Evolutionary conservation across 768 basidiomycete species (phyloP).

Genomic region (Kwoniella sp.): DNA sequence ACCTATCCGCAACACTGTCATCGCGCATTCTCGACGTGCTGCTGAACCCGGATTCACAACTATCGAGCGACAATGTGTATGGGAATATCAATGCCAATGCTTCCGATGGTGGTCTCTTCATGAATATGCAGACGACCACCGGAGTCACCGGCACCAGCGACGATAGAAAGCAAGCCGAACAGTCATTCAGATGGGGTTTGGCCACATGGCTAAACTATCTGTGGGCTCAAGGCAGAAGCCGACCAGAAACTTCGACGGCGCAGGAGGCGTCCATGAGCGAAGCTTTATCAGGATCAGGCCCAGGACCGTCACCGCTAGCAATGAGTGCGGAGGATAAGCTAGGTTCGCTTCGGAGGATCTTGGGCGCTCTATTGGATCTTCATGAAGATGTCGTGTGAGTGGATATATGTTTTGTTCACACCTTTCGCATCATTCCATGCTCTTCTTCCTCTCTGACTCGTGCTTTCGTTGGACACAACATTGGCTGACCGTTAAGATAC

Average conservation of each 20-base stretch:
- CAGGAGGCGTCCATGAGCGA: too few relatives aligned
- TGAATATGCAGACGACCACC: too few relatives aligned
- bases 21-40: slow-evolving; percentile 28
- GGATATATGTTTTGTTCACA: too few relatives aligned
- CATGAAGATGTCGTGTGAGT: slow-evolving; percentile 27
- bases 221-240: slow-evolving; percentile 10
- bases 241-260: too few relatives aligned
- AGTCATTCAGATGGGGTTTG: slow-evolving; percentile 24
- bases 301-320: too few relatives aligned
- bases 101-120: too few relatives aligned
- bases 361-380: slow-evolving; percentile 13
- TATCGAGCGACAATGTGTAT: neutral
- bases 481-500: too few relatives aligned
- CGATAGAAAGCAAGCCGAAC: neutral
- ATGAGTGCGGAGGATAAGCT: slow-evolving; percentile 11
- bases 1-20: slow-evolving; percentile 19
- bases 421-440: too few relatives aligned
- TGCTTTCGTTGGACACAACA: neutral
- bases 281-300: too few relatives aligned
- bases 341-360: neutral
- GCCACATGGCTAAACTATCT: slow-evolving; percentile 18
- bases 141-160: too few relatives aligned
- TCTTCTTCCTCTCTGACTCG: too few relatives aligned
- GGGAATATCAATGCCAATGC: too few relatives aligned
- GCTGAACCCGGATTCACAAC: slow-evolving; percentile 7